Evolutionary conservation across 768 basidiomycete species (phyloP).

Genomic region (Xanthoconium stramineum): DNA sequence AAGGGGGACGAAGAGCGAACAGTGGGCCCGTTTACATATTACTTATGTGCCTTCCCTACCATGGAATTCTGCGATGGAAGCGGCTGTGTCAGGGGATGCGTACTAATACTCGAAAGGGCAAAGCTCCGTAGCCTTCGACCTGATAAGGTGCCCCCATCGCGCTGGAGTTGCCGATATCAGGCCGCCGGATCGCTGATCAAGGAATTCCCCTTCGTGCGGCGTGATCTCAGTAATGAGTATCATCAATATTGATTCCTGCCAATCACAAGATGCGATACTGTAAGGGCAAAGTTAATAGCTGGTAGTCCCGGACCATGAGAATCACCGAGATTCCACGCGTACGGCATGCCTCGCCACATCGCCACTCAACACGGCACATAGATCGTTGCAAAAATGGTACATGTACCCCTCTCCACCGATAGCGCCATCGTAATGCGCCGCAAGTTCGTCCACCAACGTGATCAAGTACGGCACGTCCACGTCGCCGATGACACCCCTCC

Average conservation of each 20-base stretch:
- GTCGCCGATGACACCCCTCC: constrained; percentile 38
- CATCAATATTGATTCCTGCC: too few species aligned
- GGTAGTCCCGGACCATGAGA: too few species aligned
- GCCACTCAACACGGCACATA: constrained; percentile 5
- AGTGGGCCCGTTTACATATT: background rate
- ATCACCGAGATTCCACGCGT: background rate
- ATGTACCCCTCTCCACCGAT: constrained; percentile 27
- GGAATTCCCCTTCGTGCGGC: too few species aligned
- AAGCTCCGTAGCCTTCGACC: too few species aligned
- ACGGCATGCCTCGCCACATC: background rate
- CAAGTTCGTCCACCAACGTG: constrained; percentile 40
- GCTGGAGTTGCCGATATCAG: too few species aligned
- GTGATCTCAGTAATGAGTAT: background rate
- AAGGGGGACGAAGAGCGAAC: background rate
- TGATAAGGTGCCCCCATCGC: too few species aligned
- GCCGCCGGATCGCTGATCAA: too few species aligned
- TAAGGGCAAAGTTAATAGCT: too few species aligned
- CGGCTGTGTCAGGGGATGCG: background rate
- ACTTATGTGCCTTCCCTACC: too few species aligned
- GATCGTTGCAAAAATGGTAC: constrained; percentile 24
- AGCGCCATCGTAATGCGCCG: constrained; percentile 20
- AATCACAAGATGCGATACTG: too few species aligned
- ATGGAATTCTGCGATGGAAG: background rate
- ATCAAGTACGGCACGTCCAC: constrained; percentile 38
- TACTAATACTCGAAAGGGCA: too few species aligned